Conservation (phyloP, 257 asterid species). For the Solanum clarkiae region DNA sequence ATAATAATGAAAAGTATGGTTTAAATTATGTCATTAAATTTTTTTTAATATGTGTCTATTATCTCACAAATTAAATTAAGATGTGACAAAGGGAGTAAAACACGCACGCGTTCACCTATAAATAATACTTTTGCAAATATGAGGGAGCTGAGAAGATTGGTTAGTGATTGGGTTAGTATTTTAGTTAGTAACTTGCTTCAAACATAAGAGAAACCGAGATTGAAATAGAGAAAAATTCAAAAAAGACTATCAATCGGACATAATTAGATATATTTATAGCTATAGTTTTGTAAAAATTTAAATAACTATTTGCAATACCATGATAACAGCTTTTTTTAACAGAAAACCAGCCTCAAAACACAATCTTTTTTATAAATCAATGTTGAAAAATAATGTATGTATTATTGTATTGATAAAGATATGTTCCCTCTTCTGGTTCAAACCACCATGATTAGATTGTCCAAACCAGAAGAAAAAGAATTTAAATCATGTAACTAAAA, state of each 20-base stretch:
- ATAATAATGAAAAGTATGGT: too few relatives aligned
- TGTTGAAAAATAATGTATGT: slow-evolving; percentile 23
- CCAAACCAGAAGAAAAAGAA: slow-evolving; percentile 48
- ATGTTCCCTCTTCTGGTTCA: slow-evolving; percentile 57
- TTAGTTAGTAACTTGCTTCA: not conserved
- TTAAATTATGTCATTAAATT: too few relatives aligned
- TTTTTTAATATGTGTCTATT: too few relatives aligned
- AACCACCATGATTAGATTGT: slow-evolving; percentile 28
- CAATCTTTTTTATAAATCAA: slow-evolving; percentile 43
- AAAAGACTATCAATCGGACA: too few relatives aligned
- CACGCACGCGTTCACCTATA: too few relatives aligned
- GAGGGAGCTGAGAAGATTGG: too few relatives aligned
- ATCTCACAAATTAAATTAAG: too few relatives aligned
- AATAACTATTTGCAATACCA: slow-evolving; percentile 46
- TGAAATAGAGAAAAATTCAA: too few relatives aligned
- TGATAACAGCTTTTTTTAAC: slow-evolving; percentile 52
- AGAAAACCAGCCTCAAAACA: slow-evolving; percentile 26
- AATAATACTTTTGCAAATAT: too few relatives aligned
- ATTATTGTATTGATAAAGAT: slow-evolving; percentile 55
- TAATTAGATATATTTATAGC: too few relatives aligned
- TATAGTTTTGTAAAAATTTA: too few relatives aligned
- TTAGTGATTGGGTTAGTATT: not conserved
- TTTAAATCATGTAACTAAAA: slow-evolving; percentile 50
- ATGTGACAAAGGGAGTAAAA: too few relatives aligned
- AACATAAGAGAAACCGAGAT: not conserved